Percentiles rank a stretch among this genome's conserved stretches.
phyloP scores from a whole-genome alignment of 2,329 filamentous ascomycete species.

The Pseudogymnoascus sp. region DNA sequence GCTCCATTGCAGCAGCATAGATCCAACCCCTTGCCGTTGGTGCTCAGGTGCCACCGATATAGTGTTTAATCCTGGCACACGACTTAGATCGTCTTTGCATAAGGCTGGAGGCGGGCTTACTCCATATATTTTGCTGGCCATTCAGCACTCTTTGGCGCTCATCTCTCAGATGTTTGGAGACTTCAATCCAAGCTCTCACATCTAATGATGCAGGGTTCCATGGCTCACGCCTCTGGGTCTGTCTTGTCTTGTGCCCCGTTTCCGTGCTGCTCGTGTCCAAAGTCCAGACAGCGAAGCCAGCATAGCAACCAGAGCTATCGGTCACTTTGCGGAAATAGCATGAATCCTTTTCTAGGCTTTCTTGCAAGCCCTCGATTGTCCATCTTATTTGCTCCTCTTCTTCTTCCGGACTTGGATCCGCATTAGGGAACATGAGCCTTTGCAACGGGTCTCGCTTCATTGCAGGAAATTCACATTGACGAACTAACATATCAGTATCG shows the following conservation, averaged over 20 bases:
- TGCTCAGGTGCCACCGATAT: neutral
- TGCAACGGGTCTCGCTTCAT: neutral
- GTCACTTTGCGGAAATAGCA: neutral
- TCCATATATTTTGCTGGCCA: neutral
- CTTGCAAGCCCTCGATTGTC: neutral
- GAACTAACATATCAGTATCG: neutral
- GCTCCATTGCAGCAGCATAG: neutral
- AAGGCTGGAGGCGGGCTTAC: neutral
- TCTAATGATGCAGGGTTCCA: neutral
- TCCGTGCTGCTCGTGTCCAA: neutral
- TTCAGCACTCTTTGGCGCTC: neutral
- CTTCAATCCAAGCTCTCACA: neutral
- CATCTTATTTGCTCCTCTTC: neutral
- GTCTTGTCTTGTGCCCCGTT: neutral
- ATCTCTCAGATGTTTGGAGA: neutral
- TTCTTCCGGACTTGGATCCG: neutral
- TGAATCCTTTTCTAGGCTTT: neutral
- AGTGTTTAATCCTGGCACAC: neutral
- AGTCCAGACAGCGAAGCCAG: neutral
- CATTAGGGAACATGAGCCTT: neutral
- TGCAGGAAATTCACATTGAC: neutral
- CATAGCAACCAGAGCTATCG: neutral
- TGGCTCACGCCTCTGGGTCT: neutral
- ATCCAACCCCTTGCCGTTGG: neutral
- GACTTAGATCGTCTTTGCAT: neutral